Evolutionary conservation across 2,329 filamentous ascomycete genomes (phyloP).

Genomic region (Cladophialophora psammophila): DNA sequence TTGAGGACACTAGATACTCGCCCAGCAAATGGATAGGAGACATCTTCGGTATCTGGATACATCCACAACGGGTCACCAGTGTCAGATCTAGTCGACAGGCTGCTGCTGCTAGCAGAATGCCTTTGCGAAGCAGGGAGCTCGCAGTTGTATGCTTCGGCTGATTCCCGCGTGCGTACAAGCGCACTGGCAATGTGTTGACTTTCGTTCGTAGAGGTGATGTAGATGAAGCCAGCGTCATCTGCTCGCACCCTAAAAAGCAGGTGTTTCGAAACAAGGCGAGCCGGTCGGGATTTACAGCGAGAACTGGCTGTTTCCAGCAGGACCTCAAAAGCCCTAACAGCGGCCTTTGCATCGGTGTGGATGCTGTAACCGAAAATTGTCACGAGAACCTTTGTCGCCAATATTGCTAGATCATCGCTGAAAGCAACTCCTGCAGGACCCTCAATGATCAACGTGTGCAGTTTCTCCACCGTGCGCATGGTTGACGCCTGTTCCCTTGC

Average conservation of each 20-base stretch:
- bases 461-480: slow-evolving; percentile 24
- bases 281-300: slow-evolving; percentile 66
- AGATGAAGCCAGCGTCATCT: slow-evolving; percentile 79
- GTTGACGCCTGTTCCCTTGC: slow-evolving; percentile 25
- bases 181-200: slow-evolving; percentile 75
- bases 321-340: slow-evolving; percentile 28
- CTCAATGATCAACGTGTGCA: slow-evolving; percentile 21
- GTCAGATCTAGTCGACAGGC: slow-evolving; percentile 33
- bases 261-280: slow-evolving; percentile 77
- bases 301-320: slow-evolving; percentile 31
- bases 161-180: slow-evolving; percentile 69
- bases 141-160: slow-evolving; percentile 48
- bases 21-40: slow-evolving; percentile 25
- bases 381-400: slow-evolving; percentile 31
- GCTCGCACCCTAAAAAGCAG: slow-evolving; percentile 82
- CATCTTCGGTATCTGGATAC: slow-evolving; percentile 55
- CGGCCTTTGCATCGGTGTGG: slow-evolving; percentile 22
- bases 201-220: slow-evolving; percentile 73
- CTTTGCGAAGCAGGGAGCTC: slow-evolving; percentile 28
- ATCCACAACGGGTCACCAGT: slow-evolving; percentile 59
- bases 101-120: slow-evolving; percentile 35
- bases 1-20: slow-evolving; percentile 28
- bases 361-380: slow-evolving; percentile 35
- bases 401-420: slow-evolving; percentile 27
- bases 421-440: slow-evolving; percentile 18